Percentiles rank a stretch among this genome's conserved stretches.
These are phyloP conservation scores for Fulvia fulva DNA, from an alignment of 2,329 filamentous ascomycete genomes.

Conservation along the genomic window DNA sequence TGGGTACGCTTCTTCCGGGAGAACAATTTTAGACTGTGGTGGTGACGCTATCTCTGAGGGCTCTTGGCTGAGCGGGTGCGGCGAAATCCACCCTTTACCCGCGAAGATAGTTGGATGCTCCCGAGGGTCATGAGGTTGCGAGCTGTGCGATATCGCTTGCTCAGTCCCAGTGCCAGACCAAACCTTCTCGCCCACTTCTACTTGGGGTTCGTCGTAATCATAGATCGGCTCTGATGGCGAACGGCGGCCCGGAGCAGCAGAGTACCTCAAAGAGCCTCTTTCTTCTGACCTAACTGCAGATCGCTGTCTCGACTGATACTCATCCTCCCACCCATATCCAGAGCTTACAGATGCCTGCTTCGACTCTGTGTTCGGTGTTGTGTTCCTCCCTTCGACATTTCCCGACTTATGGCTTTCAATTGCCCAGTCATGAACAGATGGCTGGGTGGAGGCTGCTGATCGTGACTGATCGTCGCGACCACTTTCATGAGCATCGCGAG, in stretches of 20 bases:
- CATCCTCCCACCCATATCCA: background rate
- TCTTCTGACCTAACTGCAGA: background rate
- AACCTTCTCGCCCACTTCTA: background rate
- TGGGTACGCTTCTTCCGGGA: conserved; percentile 17
- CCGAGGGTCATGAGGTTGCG: background rate
- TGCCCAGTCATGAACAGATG: background rate
- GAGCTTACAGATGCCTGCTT: background rate
- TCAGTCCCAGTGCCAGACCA: background rate
- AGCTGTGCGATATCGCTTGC: background rate
- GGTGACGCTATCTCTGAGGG: conserved; percentile 16
- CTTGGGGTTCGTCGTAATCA: too few relatives aligned
- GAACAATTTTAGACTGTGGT: conserved; percentile 23
- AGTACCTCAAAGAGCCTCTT: background rate
- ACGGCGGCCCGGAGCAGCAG: background rate
- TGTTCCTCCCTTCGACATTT: background rate
- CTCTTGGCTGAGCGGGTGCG: conserved; percentile 29
- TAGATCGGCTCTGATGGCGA: background rate
- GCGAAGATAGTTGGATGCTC: conserved; percentile 26
- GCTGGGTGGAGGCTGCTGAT: background rate
- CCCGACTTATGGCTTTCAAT: background rate
- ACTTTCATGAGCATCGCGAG: background rate
- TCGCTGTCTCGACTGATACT: background rate
- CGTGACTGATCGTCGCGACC: background rate
- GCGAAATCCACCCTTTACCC: conserved; percentile 34
- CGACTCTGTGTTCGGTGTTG: background rate